A percentile compares a stretch with the other conserved stretches of the same genome.
Conservation (phyloP, 2,329 filamentous ascomycete genomes). For the Meredithiella fracta region DNA sequence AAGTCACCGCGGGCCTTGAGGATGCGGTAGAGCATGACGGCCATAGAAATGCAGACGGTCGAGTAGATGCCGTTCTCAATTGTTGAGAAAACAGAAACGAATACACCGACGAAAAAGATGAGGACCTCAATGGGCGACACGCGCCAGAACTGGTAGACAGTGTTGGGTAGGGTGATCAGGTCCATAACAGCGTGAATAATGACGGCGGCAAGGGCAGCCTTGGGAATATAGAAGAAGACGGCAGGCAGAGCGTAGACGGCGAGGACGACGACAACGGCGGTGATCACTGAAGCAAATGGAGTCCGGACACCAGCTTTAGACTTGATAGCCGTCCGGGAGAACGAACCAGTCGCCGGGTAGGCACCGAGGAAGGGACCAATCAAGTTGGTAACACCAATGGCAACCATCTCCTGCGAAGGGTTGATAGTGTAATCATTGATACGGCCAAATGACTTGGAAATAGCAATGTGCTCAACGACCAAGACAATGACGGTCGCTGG, state of each 20-base stretch:
- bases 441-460: slow-evolving; percentile 89
- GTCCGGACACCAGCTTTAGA: slow-evolving; percentile 91
- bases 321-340: slow-evolving; percentile 91
- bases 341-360: slow-evolving; percentile 87
- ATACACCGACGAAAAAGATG: slow-evolving; percentile 84
- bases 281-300: slow-evolving; percentile 78
- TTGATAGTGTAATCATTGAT: slow-evolving; percentile 95
- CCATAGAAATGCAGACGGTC: slow-evolving; percentile 54
- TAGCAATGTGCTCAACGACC: slow-evolving; percentile 90
- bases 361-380: slow-evolving; percentile 72
- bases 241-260: slow-evolving; percentile 78
- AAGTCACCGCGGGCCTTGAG: slow-evolving; percentile 65
- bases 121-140: slow-evolving; percentile 79
- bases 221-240: slow-evolving; percentile 89
- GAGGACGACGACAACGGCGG: slow-evolving; percentile 66
- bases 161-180: slow-evolving; percentile 78
- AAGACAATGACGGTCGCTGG: slow-evolving; percentile 65
- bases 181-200: slow-evolving; percentile 95
- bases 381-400: slow-evolving; percentile 79
- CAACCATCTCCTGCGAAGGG: slow-evolving; percentile 88
- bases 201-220: slow-evolving; percentile 62
- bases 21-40: slow-evolving; percentile 58
- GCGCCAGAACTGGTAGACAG: slow-evolving; percentile 87
- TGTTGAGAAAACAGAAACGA: slow-evolving; percentile 71
- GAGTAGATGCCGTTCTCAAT: slow-evolving; percentile 87